Percentiles rank a stretch among this genome's conserved stretches.
These are phyloP conservation scores for Phaffia rhodozyma DNA, from an alignment of 1,284 basidiomycete species.

Conservation along the genomic window DNA sequence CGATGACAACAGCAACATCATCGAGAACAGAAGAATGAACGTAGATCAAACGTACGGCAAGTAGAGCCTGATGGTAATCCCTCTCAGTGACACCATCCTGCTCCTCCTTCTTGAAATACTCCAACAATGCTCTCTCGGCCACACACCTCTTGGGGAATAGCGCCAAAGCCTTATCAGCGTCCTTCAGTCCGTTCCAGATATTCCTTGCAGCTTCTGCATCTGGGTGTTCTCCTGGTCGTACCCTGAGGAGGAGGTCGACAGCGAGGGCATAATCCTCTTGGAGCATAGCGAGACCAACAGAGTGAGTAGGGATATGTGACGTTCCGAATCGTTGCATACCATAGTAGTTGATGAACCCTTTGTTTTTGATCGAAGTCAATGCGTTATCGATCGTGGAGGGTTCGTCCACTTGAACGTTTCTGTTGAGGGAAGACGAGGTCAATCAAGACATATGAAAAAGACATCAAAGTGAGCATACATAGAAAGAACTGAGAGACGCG, in stretches of 20 bases:
- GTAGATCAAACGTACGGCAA: constrained; percentile 46
- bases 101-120: constrained; percentile 75
- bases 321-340: constrained; percentile 99
- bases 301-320: constrained; percentile 85
- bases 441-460: not conserved
- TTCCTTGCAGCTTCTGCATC: constrained; percentile 66
- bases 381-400: constrained; percentile 58
- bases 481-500: not conserved
- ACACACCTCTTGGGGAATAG: constrained; percentile 79
- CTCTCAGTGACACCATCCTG: constrained; percentile 55
- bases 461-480: not conserved
- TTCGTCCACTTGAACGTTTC: constrained; percentile 68
- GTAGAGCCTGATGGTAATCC: constrained; percentile 74
- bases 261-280: constrained; percentile 82
- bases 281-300: constrained; percentile 80
- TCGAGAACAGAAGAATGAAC: not conserved
- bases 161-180: constrained; percentile 63
- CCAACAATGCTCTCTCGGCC: constrained; percentile 82
- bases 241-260: constrained; percentile 64
- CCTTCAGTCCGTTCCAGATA: constrained; percentile 66
- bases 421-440: constrained; percentile 29
- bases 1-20: not conserved
- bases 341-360: constrained; percentile 97
- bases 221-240: constrained; percentile 77
- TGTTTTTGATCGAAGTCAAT: constrained; percentile 65